Conservation (phyloP, 371 early-diverging fungal species). For the Chytridiales sp. region DNA sequence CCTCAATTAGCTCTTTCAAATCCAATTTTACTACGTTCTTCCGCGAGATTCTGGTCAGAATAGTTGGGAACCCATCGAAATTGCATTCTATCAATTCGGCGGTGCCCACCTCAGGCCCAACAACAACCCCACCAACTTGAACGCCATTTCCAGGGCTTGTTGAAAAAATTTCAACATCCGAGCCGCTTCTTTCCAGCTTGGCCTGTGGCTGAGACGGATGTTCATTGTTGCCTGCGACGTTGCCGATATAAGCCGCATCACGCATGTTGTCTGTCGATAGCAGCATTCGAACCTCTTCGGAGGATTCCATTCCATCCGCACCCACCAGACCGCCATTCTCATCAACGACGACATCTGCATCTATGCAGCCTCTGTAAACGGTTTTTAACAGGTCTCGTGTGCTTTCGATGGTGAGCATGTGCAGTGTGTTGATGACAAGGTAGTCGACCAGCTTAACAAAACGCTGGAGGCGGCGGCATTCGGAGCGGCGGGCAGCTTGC, state of each 20-base stretch:
- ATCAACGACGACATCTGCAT: conserved; percentile 48
- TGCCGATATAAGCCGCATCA: too few relatives aligned
- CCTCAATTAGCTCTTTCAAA: conserved; percentile 44
- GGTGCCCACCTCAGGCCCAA: conserved; percentile 50
- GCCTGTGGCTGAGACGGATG: too few relatives aligned
- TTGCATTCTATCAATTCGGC: conserved; percentile 41
- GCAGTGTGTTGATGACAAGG: conserved; percentile 48
- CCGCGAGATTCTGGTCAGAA: conserved; percentile 41
- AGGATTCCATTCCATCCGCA: conserved; percentile 10
- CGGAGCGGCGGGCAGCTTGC: conserved; percentile 54
- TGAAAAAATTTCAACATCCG: background rate
- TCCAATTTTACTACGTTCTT: conserved; percentile 26
- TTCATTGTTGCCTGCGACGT: too few relatives aligned
- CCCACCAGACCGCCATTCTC: conserved; percentile 33
- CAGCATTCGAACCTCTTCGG: background rate
- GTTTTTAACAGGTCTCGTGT: conserved; percentile 39
- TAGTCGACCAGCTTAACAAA: conserved; percentile 60
- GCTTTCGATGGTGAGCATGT: conserved; percentile 44
- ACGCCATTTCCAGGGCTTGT: conserved; percentile 3
- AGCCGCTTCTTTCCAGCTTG: too few relatives aligned
- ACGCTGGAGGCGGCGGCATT: conserved; percentile 50
- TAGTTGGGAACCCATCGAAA: conserved; percentile 50
- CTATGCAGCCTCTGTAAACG: conserved; percentile 45
- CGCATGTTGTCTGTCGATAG: too few relatives aligned
- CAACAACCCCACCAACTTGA: conserved; percentile 52